Evolutionary conservation across 2,329 filamentous ascomycete species (phyloP).

Genomic region (Diaporthe helianthi): DNA sequence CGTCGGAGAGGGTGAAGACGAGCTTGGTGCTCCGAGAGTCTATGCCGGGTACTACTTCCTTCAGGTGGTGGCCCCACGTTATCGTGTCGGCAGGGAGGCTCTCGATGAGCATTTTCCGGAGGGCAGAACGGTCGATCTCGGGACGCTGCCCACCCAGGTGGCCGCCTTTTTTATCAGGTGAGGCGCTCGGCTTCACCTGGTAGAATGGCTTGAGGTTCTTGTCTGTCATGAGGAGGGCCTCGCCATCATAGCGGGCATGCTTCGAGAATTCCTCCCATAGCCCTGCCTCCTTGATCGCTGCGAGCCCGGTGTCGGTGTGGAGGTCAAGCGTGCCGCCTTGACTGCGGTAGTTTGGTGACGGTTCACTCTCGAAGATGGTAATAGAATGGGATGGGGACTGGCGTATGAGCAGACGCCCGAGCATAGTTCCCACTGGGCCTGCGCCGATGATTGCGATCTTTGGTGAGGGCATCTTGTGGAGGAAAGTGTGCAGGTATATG

Average conservation of each 20-base stretch:
- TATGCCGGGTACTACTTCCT: constrained; percentile 44
- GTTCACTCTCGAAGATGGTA: constrained; percentile 58
- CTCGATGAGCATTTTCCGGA: constrained; percentile 53
- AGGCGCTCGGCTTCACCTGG: constrained; percentile 41
- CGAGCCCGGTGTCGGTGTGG: constrained; percentile 57
- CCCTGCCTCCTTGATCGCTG: constrained; percentile 57
- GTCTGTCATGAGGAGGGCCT: constrained; percentile 56
- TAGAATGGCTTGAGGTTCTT: constrained; percentile 47
- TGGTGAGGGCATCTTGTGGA: constrained; percentile 33
- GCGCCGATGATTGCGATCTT: constrained; percentile 57
- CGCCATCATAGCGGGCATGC: constrained; percentile 58
- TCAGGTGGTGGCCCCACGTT: constrained; percentile 54
- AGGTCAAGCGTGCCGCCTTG: constrained; percentile 64
- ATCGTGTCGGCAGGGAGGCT: constrained; percentile 54
- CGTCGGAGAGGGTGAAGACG: constrained; percentile 41
- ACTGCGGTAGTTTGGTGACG: constrained; percentile 50
- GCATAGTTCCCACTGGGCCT: constrained; percentile 56
- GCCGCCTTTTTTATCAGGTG: constrained; percentile 38
- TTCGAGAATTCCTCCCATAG: constrained; percentile 58
- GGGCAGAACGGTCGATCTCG: constrained; percentile 59
- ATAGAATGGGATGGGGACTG: constrained; percentile 49
- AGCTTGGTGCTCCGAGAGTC: constrained; percentile 42
- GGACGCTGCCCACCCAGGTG: constrained; percentile 46
- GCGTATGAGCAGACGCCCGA: constrained; percentile 60
- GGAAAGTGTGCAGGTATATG: neutral